Conservation (phyloP, 257 asterid species). For the Ocimum tenuiflorum region DNA sequence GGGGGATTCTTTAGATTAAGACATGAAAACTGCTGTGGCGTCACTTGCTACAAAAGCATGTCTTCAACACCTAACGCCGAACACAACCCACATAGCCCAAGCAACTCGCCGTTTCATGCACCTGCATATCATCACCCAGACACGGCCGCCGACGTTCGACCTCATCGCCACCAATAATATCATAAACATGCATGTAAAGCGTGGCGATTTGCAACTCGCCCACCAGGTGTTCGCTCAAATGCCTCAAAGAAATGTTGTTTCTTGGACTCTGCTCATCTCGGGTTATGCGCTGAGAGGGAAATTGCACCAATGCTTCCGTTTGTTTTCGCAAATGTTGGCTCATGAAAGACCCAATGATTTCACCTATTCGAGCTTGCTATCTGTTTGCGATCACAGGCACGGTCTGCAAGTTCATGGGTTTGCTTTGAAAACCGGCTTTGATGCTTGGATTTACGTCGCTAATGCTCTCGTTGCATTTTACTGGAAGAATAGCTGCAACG, state of each 20-base stretch:
- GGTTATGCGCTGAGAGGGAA: slow-evolving; percentile 57
- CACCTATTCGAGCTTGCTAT: slow-evolving; percentile 58
- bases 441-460: slow-evolving; percentile 63
- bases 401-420: slow-evolving; percentile 68
- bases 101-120: slow-evolving; percentile 8
- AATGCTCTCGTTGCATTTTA: slow-evolving; percentile 76
- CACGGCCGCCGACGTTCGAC: slow-evolving; percentile 21
- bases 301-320: slow-evolving; percentile 38
- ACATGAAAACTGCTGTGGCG: slow-evolving; percentile 2
- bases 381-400: slow-evolving; percentile 49
- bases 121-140: not conserved
- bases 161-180: slow-evolving; percentile 42
- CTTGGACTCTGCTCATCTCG: slow-evolving; percentile 72
- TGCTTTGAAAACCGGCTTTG: slow-evolving; percentile 49
- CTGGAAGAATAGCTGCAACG: slow-evolving; percentile 32
- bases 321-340: slow-evolving; percentile 42
- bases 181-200: slow-evolving; percentile 41
- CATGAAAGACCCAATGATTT: slow-evolving; percentile 62
- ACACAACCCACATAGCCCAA: not conserved
- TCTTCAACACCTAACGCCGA: not conserved
- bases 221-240: slow-evolving; percentile 48
- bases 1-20: not conserved
- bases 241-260: slow-evolving; percentile 50
- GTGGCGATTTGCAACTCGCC: slow-evolving; percentile 46
- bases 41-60: not conserved